phyloP scores from a whole-genome alignment of 2,329 filamentous ascomycete species.

The Fusarium citri region DNA sequence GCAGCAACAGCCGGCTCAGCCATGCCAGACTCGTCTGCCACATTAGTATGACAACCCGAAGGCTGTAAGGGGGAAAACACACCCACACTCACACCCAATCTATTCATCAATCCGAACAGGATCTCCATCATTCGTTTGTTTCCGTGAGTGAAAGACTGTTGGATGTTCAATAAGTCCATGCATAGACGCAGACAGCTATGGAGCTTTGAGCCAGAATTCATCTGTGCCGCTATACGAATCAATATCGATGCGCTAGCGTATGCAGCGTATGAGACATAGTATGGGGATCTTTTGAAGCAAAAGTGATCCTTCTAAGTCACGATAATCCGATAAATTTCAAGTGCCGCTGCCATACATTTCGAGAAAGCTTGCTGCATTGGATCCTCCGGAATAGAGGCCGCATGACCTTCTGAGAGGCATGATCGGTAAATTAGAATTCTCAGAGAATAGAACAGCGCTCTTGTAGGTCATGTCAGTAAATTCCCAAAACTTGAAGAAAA shows the following conservation, averaged over 20 bases:
- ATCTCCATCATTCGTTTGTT: conserved; percentile 26
- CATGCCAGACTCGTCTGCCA: accelerated
- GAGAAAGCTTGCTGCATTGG: conserved; percentile 56
- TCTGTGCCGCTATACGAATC: conserved; percentile 60
- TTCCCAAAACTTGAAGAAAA: accelerated
- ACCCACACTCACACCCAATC: background rate
- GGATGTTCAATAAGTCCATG: conserved; percentile 57
- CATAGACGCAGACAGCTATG: too few species aligned
- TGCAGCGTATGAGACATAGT: conserved; percentile 64
- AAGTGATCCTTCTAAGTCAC: conserved; percentile 56
- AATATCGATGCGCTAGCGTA: conserved; percentile 65
- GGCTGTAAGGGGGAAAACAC: background rate
- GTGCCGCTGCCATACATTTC: conserved; percentile 57
- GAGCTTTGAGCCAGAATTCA: too few species aligned
- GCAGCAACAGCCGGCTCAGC: accelerated
- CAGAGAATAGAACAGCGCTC: conserved; percentile 59
- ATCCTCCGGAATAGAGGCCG: conserved; percentile 49
- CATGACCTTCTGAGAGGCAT: conserved; percentile 62
- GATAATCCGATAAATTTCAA: conserved; percentile 56
- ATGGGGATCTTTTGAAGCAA: conserved; percentile 58
- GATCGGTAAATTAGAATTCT: conserved; percentile 64
- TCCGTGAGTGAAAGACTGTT: conserved; percentile 52
- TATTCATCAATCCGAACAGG: conserved; percentile 10
- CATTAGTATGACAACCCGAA: background rate
- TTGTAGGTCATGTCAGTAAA: background rate